Percentiles rank a stretch among this genome's conserved stretches.
These are phyloP conservation scores for Phallus indusiatus DNA, from an alignment of 768 basidiomycete species.

Conservation along the genomic window DNA sequence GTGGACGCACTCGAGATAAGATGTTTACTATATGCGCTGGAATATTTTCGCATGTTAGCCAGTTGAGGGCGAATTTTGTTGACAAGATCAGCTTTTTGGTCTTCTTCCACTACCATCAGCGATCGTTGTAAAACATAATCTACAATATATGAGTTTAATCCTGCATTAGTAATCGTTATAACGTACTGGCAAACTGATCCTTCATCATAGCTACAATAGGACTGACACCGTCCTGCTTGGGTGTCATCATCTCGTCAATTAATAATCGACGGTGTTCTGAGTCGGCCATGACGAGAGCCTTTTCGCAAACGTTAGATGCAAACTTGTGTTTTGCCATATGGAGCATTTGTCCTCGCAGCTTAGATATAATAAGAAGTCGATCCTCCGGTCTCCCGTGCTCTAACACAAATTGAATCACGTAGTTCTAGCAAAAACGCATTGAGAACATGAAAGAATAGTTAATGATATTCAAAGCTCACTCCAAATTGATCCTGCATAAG, in stretches of 20 bases:
- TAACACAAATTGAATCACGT: slow-evolving; percentile 90
- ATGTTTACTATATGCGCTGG: slow-evolving; percentile 71
- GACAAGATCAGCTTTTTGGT: slow-evolving; percentile 62
- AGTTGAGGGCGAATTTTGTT: slow-evolving; percentile 58
- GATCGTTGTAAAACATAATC: slow-evolving; percentile 85
- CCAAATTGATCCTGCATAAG: slow-evolving; percentile 91
- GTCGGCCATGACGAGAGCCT: slow-evolving; percentile 64
- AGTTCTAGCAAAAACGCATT: slow-evolving; percentile 53
- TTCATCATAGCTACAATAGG: slow-evolving; percentile 69
- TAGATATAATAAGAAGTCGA: slow-evolving; percentile 50
- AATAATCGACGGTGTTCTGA: slow-evolving; percentile 54
- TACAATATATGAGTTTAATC: slow-evolving; percentile 20
- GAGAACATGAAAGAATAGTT: slow-evolving; percentile 10
- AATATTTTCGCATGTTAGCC: slow-evolving; percentile 58
- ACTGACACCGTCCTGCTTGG: slow-evolving; percentile 55
- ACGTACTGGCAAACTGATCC: slow-evolving; percentile 83
- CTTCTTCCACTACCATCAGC: slow-evolving; percentile 54
- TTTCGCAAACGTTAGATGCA: slow-evolving; percentile 94
- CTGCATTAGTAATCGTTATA: slow-evolving; percentile 9
- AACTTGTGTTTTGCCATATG: slow-evolving; percentile 82
- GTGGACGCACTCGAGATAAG: slow-evolving; percentile 59
- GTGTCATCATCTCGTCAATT: slow-evolving; percentile 72
- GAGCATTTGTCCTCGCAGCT: slow-evolving; percentile 70
- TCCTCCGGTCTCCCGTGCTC: slow-evolving; percentile 71
- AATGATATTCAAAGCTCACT: slow-evolving; percentile 33